These are phyloP conservation scores for Leccinum ochraceum DNA, from an alignment of 768 basidiomycete genomes.

Conservation along the genomic window DNA sequence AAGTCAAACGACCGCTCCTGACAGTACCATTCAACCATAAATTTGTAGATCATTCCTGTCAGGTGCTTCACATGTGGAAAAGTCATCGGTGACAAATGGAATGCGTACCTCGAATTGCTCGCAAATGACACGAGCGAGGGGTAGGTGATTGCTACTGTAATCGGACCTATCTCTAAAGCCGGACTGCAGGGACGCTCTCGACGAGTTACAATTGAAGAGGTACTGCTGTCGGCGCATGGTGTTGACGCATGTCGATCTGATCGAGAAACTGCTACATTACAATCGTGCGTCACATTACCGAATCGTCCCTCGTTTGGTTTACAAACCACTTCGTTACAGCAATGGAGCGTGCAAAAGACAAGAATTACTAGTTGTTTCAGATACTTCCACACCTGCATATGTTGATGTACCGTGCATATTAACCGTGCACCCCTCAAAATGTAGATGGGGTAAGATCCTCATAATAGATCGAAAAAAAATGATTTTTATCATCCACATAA, in stretches of 20 bases:
- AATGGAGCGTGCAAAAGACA: slow-evolving; percentile 37
- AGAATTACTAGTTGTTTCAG: slow-evolving; percentile 11
- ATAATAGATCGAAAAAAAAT: neutral
- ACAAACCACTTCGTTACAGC: slow-evolving; percentile 18
- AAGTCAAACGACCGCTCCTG: neutral
- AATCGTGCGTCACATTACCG: slow-evolving; percentile 65
- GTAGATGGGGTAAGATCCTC: neutral
- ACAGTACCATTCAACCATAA: neutral
- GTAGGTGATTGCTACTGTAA: slow-evolving; percentile 45
- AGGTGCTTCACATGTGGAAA: slow-evolving; percentile 97
- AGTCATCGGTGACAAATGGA: slow-evolving; percentile 97
- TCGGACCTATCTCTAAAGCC: neutral
- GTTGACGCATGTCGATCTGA: slow-evolving; percentile 94
- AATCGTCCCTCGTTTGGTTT: neutral
- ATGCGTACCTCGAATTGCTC: slow-evolving; percentile 78
- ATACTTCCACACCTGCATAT: slow-evolving; percentile 2
- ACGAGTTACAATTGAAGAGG: slow-evolving; percentile 84
- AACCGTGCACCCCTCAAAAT: neutral
- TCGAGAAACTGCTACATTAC: slow-evolving; percentile 95
- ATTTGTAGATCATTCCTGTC: slow-evolving; percentile 85
- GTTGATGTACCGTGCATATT: neutral
- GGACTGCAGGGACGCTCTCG: slow-evolving; percentile 74
- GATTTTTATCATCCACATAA: neutral
- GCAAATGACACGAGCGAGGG: slow-evolving; percentile 85
- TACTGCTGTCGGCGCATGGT: slow-evolving; percentile 99